phyloP scores from a whole-genome alignment of 169 alveolate species.

The Hammondia hammondi region DNA sequence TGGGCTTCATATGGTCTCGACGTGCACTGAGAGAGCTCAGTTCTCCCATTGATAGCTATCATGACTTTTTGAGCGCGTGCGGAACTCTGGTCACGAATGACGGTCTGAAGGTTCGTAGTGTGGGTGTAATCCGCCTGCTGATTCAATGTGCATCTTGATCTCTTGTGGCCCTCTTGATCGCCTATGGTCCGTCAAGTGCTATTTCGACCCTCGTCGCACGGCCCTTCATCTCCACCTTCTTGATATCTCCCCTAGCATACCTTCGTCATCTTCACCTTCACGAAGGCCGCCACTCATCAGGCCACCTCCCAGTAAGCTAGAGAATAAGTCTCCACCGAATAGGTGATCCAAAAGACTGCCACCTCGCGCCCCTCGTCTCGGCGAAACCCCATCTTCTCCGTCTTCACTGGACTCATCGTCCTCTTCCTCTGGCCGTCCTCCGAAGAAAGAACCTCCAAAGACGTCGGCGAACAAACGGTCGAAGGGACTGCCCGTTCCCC shows the following conservation, averaged over 20 bases:
- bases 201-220: too few relatives aligned
- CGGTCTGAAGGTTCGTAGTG: too few relatives aligned
- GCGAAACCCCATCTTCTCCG: background rate
- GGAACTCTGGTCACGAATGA: too few relatives aligned
- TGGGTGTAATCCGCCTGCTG: too few relatives aligned
- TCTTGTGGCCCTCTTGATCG: too few relatives aligned
- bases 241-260: background rate
- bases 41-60: too few relatives aligned
- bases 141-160: too few relatives aligned
- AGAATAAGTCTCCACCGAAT: constrained; percentile 2
- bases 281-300: background rate
- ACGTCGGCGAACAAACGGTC: constrained; percentile 32
- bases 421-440: background rate
- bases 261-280: background rate
- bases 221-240: too few relatives aligned
- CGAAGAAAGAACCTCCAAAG: constrained; percentile 27
- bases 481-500: constrained; percentile 30
- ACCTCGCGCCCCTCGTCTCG: background rate
- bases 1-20: too few relatives aligned
- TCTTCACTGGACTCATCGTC: background rate
- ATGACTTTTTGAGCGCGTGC: too few relatives aligned
- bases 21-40: too few relatives aligned
- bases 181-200: too few relatives aligned
- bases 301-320: constrained; percentile 18
- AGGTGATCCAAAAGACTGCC: constrained; percentile 39